A percentile compares a stretch with the other conserved stretches of the same genome.
Conservation (phyloP, 768 basidiomycete genomes). For the Paxillus ammoniavirescens region DNA sequence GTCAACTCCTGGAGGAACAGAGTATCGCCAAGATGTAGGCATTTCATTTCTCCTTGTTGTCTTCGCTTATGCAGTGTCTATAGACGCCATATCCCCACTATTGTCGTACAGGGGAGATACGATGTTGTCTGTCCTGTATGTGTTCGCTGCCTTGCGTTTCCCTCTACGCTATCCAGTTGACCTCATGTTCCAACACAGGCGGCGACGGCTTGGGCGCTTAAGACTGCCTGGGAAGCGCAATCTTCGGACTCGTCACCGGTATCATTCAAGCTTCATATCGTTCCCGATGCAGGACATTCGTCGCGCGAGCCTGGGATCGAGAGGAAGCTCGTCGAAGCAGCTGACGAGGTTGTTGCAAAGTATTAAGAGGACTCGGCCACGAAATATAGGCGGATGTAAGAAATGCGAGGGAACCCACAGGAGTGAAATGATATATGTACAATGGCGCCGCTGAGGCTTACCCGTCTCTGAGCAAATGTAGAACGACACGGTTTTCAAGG, state of each 20-base stretch:
- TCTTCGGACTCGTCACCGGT: constrained; percentile 24
- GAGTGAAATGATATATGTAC: background rate
- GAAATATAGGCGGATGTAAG: background rate
- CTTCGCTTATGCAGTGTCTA: constrained; percentile 4
- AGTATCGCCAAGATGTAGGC: constrained; percentile 85
- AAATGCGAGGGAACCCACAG: background rate
- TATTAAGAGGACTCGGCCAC: constrained; percentile 10
- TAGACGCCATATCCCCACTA: constrained; percentile 84
- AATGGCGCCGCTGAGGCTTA: background rate
- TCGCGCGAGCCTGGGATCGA: constrained; percentile 70
- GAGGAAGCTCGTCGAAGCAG: constrained; percentile 66
- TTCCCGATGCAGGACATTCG: constrained; percentile 88
- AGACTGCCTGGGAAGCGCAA: constrained; percentile 82
- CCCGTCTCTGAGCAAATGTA: no score
- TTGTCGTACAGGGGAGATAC: constrained; percentile 84
- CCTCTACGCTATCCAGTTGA: background rate
- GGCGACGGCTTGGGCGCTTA: constrained; percentile 77
- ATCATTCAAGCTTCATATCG: constrained; percentile 50
- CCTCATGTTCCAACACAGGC: constrained; percentile 41
- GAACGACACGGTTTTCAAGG: no score
- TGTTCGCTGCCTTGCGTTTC: background rate
- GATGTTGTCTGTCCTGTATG: constrained; percentile 85
- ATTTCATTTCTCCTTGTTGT: background rate
- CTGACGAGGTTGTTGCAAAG: constrained; percentile 27
- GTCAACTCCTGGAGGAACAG: constrained; percentile 81